These are phyloP conservation scores for Rhynchosporium agropyri DNA, from an alignment of 2,329 filamentous ascomycete species.

Conservation along the genomic window DNA sequence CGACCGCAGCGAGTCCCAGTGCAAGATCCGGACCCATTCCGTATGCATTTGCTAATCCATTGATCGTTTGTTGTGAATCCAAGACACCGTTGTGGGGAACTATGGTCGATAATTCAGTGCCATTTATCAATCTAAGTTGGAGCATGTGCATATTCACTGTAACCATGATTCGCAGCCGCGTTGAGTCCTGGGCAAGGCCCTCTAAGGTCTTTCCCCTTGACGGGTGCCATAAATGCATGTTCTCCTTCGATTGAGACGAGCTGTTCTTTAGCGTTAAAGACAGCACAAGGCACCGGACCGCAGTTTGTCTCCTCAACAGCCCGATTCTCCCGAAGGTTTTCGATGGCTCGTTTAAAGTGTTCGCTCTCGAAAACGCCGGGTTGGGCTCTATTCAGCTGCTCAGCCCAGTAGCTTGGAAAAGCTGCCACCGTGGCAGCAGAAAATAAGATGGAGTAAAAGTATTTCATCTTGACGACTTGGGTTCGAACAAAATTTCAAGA, in stretches of 20 bases:
- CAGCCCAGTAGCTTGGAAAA: background rate
- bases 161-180: constrained; percentile 46
- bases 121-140: background rate
- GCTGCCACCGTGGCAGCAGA: background rate
- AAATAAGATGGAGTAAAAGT: background rate
- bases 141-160: constrained; percentile 20
- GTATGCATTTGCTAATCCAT: constrained; percentile 21
- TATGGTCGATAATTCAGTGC: background rate
- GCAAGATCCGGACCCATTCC: constrained; percentile 21
- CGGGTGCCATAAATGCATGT: constrained; percentile 24
- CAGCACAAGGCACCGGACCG: constrained; percentile 18
- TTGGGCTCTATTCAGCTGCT: background rate
- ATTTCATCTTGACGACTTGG: background rate
- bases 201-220: constrained; percentile 12
- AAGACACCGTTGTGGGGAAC: background rate
- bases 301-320: constrained; percentile 20
- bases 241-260: constrained; percentile 23
- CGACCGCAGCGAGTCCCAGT: constrained; percentile 19
- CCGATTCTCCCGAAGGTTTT: background rate
- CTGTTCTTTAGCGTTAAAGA: constrained; percentile 21
- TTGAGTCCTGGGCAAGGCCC: constrained; percentile 41
- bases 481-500: background rate
- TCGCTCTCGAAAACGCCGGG: background rate
- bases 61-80: constrained; percentile 10
- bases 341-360: background rate